Evolutionary conservation across 208 protist genomes (phyloP).

Genomic region (Acanthamoeba lugdunensis): DNA sequence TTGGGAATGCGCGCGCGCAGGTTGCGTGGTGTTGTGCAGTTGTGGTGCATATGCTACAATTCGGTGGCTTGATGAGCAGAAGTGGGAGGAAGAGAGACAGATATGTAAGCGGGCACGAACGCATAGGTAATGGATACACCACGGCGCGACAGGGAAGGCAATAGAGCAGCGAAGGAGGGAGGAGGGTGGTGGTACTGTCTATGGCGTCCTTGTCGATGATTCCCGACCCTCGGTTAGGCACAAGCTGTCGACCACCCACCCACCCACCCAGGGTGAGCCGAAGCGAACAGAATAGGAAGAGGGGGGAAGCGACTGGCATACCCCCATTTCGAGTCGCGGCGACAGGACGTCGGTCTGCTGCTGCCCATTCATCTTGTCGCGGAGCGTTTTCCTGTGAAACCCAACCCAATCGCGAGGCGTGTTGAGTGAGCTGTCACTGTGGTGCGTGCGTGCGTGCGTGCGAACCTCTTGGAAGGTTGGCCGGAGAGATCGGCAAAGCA

Average conservation of each 20-base stretch:
- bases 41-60: neutral
- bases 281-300: too few species aligned
- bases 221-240: neutral
- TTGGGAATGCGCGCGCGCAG: too few species aligned
- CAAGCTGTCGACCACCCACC: neutral
- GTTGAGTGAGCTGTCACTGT: neutral
- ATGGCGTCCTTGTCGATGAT: neutral
- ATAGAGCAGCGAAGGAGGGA: neutral
- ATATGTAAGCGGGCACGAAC: neutral
- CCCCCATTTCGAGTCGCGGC: conserved; percentile 13
- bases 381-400: neutral
- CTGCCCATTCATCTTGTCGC: neutral
- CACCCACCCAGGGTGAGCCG: too few species aligned
- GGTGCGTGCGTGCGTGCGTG: too few species aligned
- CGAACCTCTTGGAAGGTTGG: conserved; percentile 20
- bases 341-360: neutral
- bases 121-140: neutral
- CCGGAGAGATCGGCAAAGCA: conserved; percentile 69
- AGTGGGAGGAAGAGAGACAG: neutral
- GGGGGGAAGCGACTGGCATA: neutral
- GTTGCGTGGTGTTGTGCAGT: too few species aligned
- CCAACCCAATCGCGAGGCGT: neutral
- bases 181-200: neutral
- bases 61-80: neutral
- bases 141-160: neutral